Evolutionary conservation across 176 grass and related monocot species (phyloP).

Genomic region (Metroxylon sagu): DNA sequence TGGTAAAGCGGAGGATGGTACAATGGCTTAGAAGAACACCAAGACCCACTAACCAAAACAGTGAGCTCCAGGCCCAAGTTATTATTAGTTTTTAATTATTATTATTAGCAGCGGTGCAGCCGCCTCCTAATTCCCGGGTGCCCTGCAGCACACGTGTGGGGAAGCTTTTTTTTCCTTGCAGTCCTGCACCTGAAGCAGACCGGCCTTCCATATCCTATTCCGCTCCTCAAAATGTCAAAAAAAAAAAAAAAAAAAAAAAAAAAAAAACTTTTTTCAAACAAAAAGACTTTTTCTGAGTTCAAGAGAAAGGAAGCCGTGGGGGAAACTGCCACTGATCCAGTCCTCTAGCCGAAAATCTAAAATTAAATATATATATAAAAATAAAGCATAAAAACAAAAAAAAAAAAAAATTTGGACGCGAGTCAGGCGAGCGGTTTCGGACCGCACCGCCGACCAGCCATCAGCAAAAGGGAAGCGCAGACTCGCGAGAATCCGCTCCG

Average conservation of each 20-base stretch:
- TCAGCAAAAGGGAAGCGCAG: too few relatives aligned
- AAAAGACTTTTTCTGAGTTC: too few relatives aligned
- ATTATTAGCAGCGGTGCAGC: background rate
- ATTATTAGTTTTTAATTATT: too few relatives aligned
- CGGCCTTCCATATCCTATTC: background rate
- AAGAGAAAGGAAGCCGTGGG: slow-evolving; percentile 7
- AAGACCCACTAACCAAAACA: background rate
- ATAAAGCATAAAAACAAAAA: too few relatives aligned
- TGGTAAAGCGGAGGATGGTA: too few relatives aligned
- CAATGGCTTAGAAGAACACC: too few relatives aligned
- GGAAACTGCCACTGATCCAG: slow-evolving; percentile 18
- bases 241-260: too few relatives aligned
- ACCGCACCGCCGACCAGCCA: too few relatives aligned
- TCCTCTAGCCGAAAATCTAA: background rate
- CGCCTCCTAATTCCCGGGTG: background rate
- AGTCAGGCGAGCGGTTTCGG: too few relatives aligned
- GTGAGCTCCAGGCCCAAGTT: background rate
- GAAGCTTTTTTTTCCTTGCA: background rate
- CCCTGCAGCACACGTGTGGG: background rate
- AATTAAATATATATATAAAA: background rate
- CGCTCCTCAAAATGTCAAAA: background rate
- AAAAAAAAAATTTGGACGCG: too few relatives aligned
- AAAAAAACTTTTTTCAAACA: background rate
- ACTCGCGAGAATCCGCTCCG: too few relatives aligned
- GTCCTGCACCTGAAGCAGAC: background rate